phyloP scores from a whole-genome alignment of 176 grass and related monocot species.

The Pontederia paniculata region DNA sequence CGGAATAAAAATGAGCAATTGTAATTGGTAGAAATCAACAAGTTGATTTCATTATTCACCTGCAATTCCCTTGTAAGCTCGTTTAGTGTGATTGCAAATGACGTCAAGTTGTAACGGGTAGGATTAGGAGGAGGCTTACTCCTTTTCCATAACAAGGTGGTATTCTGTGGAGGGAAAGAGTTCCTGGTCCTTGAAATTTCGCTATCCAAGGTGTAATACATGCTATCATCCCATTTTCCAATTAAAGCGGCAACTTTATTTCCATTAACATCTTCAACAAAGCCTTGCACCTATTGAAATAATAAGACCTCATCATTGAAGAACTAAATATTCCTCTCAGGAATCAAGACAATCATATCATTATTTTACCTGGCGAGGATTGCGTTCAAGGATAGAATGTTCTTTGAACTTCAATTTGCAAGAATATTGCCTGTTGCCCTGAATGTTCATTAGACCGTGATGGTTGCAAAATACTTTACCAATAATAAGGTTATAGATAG shows the following conservation, averaged over 20 bases:
- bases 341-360: background rate
- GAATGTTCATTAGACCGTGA: constrained; percentile 76
- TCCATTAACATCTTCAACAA: constrained; percentile 40
- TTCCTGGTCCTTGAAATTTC: constrained; percentile 28
- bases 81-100: constrained; percentile 83
- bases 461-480: constrained; percentile 80
- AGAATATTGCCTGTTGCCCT: constrained; percentile 50
- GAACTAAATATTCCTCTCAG: constrained; percentile 4
- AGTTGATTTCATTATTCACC: constrained; percentile 34
- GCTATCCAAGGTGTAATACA: constrained; percentile 35
- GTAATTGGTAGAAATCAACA: constrained; percentile 6
- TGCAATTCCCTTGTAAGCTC: constrained; percentile 53
- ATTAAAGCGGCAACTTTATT: constrained; percentile 49
- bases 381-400: constrained; percentile 68
- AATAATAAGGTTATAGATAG: constrained; percentile 86
- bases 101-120: constrained; percentile 80
- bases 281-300: constrained; percentile 51
- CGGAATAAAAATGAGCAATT: constrained; percentile 13
- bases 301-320: background rate
- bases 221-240: constrained; percentile 78
- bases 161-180: constrained; percentile 22
- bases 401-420: constrained; percentile 84
- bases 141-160: constrained; percentile 79
- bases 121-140: constrained; percentile 53
- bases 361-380: constrained; percentile 61